Base-by-base conservation (phyloP, 2,329 filamentous ascomycete genomes). In the Pezicula carpinea region DNA sequence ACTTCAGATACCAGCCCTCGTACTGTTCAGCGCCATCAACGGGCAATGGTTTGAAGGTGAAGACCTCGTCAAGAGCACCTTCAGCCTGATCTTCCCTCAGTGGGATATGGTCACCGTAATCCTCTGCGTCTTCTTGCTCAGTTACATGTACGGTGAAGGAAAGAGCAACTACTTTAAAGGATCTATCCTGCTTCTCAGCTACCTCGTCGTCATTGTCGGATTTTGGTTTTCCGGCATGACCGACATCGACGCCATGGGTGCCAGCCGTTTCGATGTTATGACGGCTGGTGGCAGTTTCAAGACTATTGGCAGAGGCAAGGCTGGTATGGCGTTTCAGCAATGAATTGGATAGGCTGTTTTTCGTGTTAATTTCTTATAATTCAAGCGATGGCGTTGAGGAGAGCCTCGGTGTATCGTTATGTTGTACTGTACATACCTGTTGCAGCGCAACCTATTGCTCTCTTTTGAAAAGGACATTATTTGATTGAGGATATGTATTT, bases 121-220 rank as follows among this genome's bases (percentile, higher is more conserved):
- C 50, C 72, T 99, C 14, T 96, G 92, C 61, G 90, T 99, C 15
- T 96, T 99, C 72, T 72, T 99, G 47, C 81, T 99, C 55, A 96
- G 90, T 61, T 96, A 97, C 73, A 92, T 99, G 75, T 95, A 97
- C 59, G 89, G 92, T 43, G 93, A 99, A 70, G 93, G 93, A 34
- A 99, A 99, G 80, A 97, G 91, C 74, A 99, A 99, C 69, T 99
- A 99, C 69, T 99, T 99, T 81, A 99, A 99, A 73, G 93, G 93
- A 43, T 95, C 89, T 55, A 96, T 97, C 58, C 75, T 99, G 44
- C 82, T 97, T 53, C 73, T 99, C 43, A 93, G 89, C 29, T 99
- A 99, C 65, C 69, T 97, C 19, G 93, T 97, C 22, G 89, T 99
- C 41, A 74, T 96, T 22, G 80, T 89, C 38, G 93, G 93, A 1